phyloP scores from a whole-genome alignment of 2,329 filamentous ascomycete species.

The Fusarium algeriense region DNA sequence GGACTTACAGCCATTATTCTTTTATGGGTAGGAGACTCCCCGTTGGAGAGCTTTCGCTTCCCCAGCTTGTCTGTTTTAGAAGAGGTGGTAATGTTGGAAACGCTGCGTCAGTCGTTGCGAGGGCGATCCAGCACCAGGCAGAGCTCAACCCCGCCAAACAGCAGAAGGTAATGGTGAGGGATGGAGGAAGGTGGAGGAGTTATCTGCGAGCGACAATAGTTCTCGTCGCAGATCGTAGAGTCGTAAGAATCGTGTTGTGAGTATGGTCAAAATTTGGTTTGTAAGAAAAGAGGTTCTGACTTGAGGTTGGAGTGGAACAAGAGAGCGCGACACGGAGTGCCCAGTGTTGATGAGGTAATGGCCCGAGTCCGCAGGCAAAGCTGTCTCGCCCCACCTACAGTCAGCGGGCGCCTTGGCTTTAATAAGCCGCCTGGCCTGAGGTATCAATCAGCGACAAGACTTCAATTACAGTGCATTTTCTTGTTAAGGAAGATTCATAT shows the following conservation, averaged over 20 bases:
- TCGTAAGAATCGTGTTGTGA: constrained; percentile 15
- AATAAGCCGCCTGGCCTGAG: constrained; percentile 29
- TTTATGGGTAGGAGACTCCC: constrained; percentile 69
- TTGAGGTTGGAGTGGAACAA: constrained; percentile 28
- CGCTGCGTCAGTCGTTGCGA: constrained; percentile 36
- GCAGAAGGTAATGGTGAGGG: constrained; percentile 31
- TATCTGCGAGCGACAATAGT: constrained; percentile 27
- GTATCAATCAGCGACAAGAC: background rate
- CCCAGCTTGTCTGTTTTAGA: constrained; percentile 65
- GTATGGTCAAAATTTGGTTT: constrained; percentile 28
- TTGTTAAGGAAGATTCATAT: background rate
- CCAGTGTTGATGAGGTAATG: constrained; percentile 48
- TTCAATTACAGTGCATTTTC: no score
- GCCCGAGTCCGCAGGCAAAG: constrained; percentile 27
- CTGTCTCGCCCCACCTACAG: constrained; percentile 24
- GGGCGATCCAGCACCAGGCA: constrained; percentile 52
- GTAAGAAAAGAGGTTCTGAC: constrained; percentile 30
- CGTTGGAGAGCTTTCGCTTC: constrained; percentile 76
- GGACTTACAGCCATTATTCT: constrained; percentile 71
- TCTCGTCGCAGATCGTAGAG: constrained; percentile 31
- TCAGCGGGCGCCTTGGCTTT: constrained; percentile 24
- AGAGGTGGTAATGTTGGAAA: constrained; percentile 53
- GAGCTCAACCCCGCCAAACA: constrained; percentile 54
- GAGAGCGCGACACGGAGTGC: constrained; percentile 31
- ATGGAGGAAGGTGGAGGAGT: background rate